Evolutionary conservation across 75 land plant genomes (phyloP).

Genomic region (Pinus tabuliformis): DNA sequence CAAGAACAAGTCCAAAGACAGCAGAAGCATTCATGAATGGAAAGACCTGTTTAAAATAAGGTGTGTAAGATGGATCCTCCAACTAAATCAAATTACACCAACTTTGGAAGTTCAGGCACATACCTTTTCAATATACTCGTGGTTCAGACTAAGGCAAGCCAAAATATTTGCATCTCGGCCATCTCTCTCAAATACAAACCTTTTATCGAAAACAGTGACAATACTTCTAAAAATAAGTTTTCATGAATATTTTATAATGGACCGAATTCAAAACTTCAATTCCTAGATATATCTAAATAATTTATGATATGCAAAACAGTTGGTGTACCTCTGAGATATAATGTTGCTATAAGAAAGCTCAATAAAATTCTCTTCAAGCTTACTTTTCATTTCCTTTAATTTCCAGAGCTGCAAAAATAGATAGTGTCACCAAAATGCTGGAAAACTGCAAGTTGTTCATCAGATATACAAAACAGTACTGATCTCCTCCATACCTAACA

Average conservation of each 20-base stretch:
- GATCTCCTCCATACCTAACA: no score
- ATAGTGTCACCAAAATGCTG: background rate
- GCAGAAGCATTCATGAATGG: conserved; percentile 3
- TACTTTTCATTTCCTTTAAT: background rate
- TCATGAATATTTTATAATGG: background rate
- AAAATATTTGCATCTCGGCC: conserved; percentile 3
- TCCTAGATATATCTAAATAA: background rate
- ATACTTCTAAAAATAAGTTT: background rate
- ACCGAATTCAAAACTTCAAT: background rate
- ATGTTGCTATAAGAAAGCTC: conserved; percentile 3
- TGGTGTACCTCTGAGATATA: conserved; percentile 7
- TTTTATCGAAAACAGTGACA: background rate
- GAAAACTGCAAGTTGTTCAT: no score
- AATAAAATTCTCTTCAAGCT: background rate
- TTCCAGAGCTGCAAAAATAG: conserved; percentile 1
- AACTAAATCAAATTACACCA: background rate
- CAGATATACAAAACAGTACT: no score
- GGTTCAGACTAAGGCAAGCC: background rate
- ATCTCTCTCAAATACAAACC: conserved; percentile 6
- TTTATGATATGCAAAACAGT: background rate
- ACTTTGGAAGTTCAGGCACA: background rate
- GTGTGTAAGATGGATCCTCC: background rate
- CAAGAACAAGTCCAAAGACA: conserved; percentile 1
- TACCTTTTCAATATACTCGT: background rate
- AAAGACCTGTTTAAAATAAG: background rate